Evolutionary conservation across 78 protist species (phyloP).

Genomic region (Emiliania huxleyi): DNA sequence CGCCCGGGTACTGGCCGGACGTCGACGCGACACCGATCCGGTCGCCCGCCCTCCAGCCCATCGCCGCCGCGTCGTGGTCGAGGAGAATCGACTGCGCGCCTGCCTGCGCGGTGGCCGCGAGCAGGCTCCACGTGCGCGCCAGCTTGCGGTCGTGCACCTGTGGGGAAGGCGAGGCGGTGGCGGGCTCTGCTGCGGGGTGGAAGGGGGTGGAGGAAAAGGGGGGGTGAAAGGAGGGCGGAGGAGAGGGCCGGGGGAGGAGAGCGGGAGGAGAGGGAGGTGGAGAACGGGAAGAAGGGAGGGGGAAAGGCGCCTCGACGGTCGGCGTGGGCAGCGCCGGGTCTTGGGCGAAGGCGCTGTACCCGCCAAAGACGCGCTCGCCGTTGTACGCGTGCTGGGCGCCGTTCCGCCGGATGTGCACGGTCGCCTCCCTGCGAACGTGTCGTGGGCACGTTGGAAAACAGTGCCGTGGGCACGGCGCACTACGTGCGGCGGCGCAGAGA

Average conservation of each 20-base stretch:
- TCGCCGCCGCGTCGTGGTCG: not conserved
- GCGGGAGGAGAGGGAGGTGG: no score
- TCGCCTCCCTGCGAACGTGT: not conserved
- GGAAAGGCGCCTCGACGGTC: no score
- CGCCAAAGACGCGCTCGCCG: not conserved
- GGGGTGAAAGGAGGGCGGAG: no score
- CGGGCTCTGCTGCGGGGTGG: not conserved
- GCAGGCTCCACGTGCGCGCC: not conserved
- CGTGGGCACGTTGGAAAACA: no score
- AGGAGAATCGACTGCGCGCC: not conserved
- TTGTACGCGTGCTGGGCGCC: not conserved
- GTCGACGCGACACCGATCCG: not conserved
- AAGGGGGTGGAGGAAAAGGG: no score
- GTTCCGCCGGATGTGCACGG: not conserved
- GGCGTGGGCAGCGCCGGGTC: no score
- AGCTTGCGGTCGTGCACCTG: not conserved
- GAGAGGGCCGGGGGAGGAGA: no score
- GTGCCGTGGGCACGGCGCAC: no score
- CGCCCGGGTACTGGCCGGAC: not conserved
- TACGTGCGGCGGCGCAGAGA: no score
- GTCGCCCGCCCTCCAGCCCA: conserved; percentile 14
- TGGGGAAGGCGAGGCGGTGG: not conserved
- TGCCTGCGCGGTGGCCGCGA: not conserved
- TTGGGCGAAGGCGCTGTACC: no score
- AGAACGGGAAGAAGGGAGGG: no score